Base-by-base conservation (phyloP, 2,329 filamentous ascomycete species). In the Calonectria crousiana region DNA sequence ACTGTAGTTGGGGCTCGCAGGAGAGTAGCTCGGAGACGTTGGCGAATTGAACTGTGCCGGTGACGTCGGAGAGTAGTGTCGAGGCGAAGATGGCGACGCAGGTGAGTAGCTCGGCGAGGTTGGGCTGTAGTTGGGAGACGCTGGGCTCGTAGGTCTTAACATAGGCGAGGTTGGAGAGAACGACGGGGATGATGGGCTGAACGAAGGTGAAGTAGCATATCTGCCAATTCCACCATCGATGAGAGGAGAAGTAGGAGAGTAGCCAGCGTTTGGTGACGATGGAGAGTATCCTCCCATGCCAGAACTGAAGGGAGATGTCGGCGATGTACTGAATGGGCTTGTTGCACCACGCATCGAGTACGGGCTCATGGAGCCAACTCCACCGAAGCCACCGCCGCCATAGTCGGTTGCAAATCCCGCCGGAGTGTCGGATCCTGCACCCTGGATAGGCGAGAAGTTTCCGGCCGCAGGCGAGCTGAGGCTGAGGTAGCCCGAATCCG, bases 391-490 rank as follows among this genome's bases (percentile, higher is more conserved):
- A 69, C 84, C 87, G 65, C 88, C 86, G 49, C 86, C 88, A 70
- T 93, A 93, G 77, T 91, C 90, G 4, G 90, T 91, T 73, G 89
- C 90, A 81, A 94, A 95, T 60, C 92, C 92, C 58, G 88, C 87
- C 38, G 93, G 91, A 71, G 89, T 89, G 75, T 95, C 94, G 70
- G 95, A 96, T 34, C 93, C 94, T 67, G 91, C 89, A 76, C 90
- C 90, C 78, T 94, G 92, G 81, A 97, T 95, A 65, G 95, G 95
- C 41, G 95, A 97, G 89, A 94, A 94, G 84, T 91, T 90, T 82
- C 88, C 91, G 80, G 88, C 88, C 75, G 87, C 91, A 77, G 92
- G 91, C n/a, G 92, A 92, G 76, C 88, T 90, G 78, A 93, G 87
- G 77, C 90, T 90, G 80, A 92, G 85, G 79, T 92, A 92, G 66